phyloP scores from a whole-genome alignment of 192 early-diverging fungal genomes.

The Backusella tarrabulga region DNA sequence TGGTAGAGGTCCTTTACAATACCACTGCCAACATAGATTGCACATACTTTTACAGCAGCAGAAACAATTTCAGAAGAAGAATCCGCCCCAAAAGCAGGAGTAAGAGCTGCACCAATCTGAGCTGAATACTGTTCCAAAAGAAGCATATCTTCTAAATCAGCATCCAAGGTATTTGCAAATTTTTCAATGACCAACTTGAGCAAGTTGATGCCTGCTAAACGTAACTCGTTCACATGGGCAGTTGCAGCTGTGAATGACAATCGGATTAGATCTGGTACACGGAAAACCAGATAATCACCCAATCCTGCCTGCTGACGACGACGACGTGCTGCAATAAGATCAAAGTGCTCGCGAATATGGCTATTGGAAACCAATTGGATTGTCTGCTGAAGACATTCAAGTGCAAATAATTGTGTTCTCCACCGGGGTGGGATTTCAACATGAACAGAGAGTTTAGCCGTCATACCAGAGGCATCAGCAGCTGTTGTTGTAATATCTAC shows the following conservation, averaged over 20 bases:
- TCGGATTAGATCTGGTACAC: slow-evolving; percentile 83
- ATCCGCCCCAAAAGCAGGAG: slow-evolving; percentile 79
- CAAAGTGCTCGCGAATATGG: slow-evolving; percentile 63
- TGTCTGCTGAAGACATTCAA: slow-evolving; percentile 69
- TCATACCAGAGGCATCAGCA: slow-evolving; percentile 27
- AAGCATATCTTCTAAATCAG: slow-evolving; percentile 79
- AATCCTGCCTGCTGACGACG: slow-evolving; percentile 49
- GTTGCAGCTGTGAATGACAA: slow-evolving; percentile 90
- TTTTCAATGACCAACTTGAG: slow-evolving; percentile 76
- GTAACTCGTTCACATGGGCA: slow-evolving; percentile 66
- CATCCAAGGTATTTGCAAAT: slow-evolving; percentile 80
- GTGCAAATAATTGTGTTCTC: slow-evolving; percentile 80
- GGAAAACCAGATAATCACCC: slow-evolving; percentile 72
- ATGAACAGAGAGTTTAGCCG: slow-evolving; percentile 31
- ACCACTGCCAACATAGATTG: slow-evolving; percentile 84
- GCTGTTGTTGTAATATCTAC: slow-evolving; percentile 35
- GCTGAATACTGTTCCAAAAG: slow-evolving; percentile 93
- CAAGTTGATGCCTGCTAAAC: slow-evolving; percentile 76
- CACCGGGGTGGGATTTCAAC: slow-evolving; percentile 59
- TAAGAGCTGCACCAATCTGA: slow-evolving; percentile 89
- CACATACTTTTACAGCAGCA: slow-evolving; percentile 77
- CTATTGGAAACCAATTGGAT: slow-evolving; percentile 59
- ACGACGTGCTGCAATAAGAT: slow-evolving; percentile 61
- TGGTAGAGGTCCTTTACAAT: slow-evolving; percentile 79
- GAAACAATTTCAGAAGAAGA: slow-evolving; percentile 72